Evolutionary conservation across 176 grass and related monocot species (phyloP).

Genomic region (Triticum aestivum): IWGSC_CS_RefSeq_v2.1 NC_057809.1:76451373-76451872

Average conservation of each 20-base stretch:
- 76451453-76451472: neutral
- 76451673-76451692: neutral
- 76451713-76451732: neutral
- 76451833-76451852: neutral
- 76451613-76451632: neutral
- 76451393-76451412: neutral
- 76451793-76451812: neutral
- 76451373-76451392: neutral
- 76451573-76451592: conserved; percentile 19
- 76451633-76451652: conserved; percentile 13
- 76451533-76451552: neutral
- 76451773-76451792: neutral
- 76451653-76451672: neutral
- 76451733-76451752: conserved; percentile 13
- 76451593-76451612: neutral
- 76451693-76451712: no score
- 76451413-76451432: neutral
- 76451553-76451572: neutral
- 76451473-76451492: neutral
- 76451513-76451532: neutral
- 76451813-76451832: neutral
- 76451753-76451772: conserved; percentile 27
- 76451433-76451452: neutral
- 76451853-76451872: neutral
- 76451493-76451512: neutral